Conservation (phyloP, 805 yeast species). For the Monosporozyma aerobia region DNA sequence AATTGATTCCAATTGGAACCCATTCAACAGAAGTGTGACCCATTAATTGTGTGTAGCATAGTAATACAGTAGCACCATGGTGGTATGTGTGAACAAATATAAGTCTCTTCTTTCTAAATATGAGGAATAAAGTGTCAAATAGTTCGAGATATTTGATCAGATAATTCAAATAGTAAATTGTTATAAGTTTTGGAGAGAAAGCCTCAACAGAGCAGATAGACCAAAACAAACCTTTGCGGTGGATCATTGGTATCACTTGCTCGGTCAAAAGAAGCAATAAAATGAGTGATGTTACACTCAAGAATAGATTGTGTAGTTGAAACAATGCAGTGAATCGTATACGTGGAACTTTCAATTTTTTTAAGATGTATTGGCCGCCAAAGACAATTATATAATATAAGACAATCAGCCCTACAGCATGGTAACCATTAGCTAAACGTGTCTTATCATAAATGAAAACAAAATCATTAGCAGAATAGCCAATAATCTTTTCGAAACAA, state of each 20-base stretch:
- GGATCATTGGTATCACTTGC: conserved; percentile 62
- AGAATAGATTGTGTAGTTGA: conserved; percentile 58
- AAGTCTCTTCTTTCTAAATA: conserved; percentile 66
- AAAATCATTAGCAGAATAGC: conserved; percentile 51
- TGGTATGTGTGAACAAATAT: conserved; percentile 75
- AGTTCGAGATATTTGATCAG: conserved; percentile 66
- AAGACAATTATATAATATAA: conserved; percentile 54
- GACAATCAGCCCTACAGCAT: conserved; percentile 46
- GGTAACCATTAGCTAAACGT: conserved; percentile 54
- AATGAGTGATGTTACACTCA: conserved; percentile 51
- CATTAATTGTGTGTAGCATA: conserved; percentile 70
- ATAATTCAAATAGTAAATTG: conserved; percentile 66
- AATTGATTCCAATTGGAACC: conserved; percentile 68
- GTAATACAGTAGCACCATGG: conserved; percentile 76
- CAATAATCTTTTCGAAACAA: conserved; percentile 39
- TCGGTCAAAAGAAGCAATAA: conserved; percentile 53
- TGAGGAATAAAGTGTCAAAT: conserved; percentile 65
- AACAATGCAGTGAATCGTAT: conserved; percentile 43
- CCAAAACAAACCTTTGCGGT: conserved; percentile 53
- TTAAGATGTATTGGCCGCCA: conserved; percentile 53
- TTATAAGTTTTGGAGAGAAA: conserved; percentile 61
- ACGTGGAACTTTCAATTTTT: conserved; percentile 42
- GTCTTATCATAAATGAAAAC: conserved; percentile 47
- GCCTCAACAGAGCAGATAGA: conserved; percentile 60
- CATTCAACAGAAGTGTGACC: conserved; percentile 72